Conservation (phyloP, 1,284 basidiomycete genomes). For the Sanghuangporus weigelae region DNA sequence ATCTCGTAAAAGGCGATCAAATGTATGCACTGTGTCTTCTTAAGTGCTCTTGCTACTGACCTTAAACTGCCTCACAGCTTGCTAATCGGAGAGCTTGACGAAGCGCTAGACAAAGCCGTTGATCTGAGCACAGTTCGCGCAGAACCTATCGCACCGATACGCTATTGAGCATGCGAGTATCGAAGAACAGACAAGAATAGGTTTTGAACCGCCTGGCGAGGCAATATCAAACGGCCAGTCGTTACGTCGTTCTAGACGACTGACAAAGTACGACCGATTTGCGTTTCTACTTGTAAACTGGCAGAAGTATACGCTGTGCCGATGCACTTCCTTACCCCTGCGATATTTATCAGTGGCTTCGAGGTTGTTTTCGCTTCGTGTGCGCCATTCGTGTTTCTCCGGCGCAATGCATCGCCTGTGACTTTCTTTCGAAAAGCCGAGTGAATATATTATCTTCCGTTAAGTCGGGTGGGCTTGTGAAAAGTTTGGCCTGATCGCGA, state of each 20-base stretch:
- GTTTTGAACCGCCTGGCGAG: not conserved
- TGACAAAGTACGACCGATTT: not conserved
- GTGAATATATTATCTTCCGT: not conserved
- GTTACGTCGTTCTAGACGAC: too few relatives aligned
- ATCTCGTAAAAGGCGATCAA: slow-evolving; percentile 97
- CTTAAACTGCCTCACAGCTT: slow-evolving; percentile 43
- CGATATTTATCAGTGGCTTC: not conserved
- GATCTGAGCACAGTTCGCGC: slow-evolving; percentile 81
- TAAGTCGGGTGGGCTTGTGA: not conserved
- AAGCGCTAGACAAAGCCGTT: slow-evolving; percentile 73
- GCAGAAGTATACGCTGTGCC: not conserved
- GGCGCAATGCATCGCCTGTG: too few relatives aligned
- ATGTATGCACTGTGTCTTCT: slow-evolving; percentile 55
- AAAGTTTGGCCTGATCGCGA: too few relatives aligned
- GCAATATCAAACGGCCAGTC: not conserved
- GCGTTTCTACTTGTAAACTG: not conserved
- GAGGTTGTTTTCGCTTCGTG: too few relatives aligned
- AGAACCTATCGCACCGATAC: slow-evolving; percentile 80
- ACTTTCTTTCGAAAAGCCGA: not conserved
- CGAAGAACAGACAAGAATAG: not conserved
- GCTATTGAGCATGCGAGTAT: slow-evolving; percentile 41
- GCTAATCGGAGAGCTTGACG: slow-evolving; percentile 89
- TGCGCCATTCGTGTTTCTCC: too few relatives aligned
- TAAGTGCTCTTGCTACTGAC: not conserved
- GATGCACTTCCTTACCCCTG: not conserved